Conservation (phyloP, 2,329 filamentous ascomycete species). For the Purpureocillium takamizusanense region DNA sequence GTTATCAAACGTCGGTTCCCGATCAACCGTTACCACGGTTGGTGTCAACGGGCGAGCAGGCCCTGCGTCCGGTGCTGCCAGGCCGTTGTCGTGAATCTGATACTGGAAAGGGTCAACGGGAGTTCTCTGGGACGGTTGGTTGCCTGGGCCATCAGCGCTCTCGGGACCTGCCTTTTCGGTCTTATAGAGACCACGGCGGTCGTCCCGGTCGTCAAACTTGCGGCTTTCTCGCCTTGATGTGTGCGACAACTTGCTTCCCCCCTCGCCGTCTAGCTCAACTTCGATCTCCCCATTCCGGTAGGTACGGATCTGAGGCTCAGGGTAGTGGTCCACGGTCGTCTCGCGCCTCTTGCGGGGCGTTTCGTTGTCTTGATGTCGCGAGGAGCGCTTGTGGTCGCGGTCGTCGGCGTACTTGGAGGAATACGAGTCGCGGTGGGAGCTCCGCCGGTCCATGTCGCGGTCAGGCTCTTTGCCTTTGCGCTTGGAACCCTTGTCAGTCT, state of each 20-base stretch:
- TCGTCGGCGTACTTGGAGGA: slow-evolving; percentile 19
- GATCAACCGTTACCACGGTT: slow-evolving; percentile 42
- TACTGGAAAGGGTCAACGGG: slow-evolving; percentile 49
- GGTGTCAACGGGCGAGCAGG: slow-evolving; percentile 35
- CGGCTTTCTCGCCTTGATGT: slow-evolving; percentile 13
- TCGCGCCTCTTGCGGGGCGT: slow-evolving; percentile 18
- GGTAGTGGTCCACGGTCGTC: slow-evolving; percentile 12
- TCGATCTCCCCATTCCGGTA: slow-evolving; percentile 17
- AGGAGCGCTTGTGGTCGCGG: slow-evolving; percentile 17
- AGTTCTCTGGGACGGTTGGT: slow-evolving; percentile 15
- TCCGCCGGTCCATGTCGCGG: slow-evolving; percentile 16
- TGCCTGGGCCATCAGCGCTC: slow-evolving; percentile 13
- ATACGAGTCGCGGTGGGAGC: slow-evolving; percentile 19
- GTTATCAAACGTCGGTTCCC: slow-evolving; percentile 40
- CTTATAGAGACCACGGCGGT: slow-evolving; percentile 16
- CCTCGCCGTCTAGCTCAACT: slow-evolving; percentile 19
- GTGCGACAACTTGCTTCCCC: slow-evolving; percentile 13
- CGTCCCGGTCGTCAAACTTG: slow-evolving; percentile 14
- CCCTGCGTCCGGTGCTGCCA: not conserved
- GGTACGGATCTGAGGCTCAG: slow-evolving; percentile 12
- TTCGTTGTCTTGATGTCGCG: slow-evolving; percentile 22
- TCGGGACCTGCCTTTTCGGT: slow-evolving; percentile 18
- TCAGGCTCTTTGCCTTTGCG: slow-evolving; percentile 9
- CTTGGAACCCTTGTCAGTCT: slow-evolving; percentile 10
- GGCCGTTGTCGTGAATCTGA: slow-evolving; percentile 42